Conservation (phyloP, 192 early-diverging fungal genomes). For the Paraglomus brasilianum region DNA sequence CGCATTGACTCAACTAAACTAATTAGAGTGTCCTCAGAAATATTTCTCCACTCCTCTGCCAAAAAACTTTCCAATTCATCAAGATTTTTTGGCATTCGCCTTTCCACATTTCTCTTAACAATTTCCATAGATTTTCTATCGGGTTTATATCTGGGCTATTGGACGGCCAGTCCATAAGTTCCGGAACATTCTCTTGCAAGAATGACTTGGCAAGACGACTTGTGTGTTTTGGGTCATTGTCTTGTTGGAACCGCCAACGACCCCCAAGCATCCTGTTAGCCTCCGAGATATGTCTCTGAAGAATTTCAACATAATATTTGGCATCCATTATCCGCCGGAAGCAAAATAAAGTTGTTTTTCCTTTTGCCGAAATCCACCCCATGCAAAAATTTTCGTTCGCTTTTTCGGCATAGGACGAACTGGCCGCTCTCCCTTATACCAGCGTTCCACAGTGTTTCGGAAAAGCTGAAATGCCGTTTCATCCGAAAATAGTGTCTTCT, state of each 20-base stretch:
- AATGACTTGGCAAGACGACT: constrained; percentile 14
- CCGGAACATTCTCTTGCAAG: constrained; percentile 1
- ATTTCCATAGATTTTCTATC: too few relatives aligned
- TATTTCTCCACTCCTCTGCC: background rate
- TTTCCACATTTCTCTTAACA: constrained; percentile 11
- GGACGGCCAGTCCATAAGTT: constrained; percentile 5
- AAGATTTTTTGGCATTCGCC: constrained; percentile 19
- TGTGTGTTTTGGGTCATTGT: constrained; percentile 17
- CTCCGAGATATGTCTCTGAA: constrained; percentile 3
- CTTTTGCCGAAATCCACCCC: constrained; percentile 1
- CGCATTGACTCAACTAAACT: constrained; percentile 1
- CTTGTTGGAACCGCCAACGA: background rate
- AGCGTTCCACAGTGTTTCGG: constrained; percentile 1
- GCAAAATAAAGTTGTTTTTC: constrained; percentile 20
- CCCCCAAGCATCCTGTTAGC: background rate
- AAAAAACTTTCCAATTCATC: constrained; percentile 18
- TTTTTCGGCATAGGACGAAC: too few relatives aligned
- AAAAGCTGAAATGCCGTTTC: constrained; percentile 9
- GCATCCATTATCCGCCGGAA: constrained; percentile 13
- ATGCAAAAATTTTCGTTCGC: constrained; percentile 11
- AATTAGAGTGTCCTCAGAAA: background rate
- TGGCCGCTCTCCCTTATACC: constrained; percentile 1
- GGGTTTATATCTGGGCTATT: constrained; percentile 19
- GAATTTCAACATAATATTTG: constrained; percentile 21
- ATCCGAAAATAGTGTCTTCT: constrained; percentile 8